Conservation (phyloP, 495 filamentous ascomycete genomes). For the Cenococcum geophilum region DNA sequence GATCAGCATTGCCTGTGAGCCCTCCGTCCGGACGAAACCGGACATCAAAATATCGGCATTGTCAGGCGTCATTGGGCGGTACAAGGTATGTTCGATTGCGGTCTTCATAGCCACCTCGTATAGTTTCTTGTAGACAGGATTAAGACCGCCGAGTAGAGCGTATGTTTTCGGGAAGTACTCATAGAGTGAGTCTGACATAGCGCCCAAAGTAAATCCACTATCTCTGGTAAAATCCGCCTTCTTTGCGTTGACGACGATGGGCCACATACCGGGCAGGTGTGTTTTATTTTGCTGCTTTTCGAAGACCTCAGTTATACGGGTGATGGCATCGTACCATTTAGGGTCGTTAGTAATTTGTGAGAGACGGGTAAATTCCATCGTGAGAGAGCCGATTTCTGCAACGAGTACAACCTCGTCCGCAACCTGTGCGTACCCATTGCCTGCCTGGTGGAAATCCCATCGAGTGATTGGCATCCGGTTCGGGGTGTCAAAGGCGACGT, state of each 20-base stretch:
- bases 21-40: conserved; percentile 32
- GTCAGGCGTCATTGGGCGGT: conserved; percentile 38
- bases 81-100: conserved; percentile 36
- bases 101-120: conserved; percentile 36
- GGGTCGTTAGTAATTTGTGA: conserved; percentile 36
- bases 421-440: conserved; percentile 38
- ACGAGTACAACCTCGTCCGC: conserved; percentile 43
- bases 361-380: conserved; percentile 40
- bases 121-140: conserved; percentile 31
- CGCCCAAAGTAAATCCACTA: conserved; percentile 34
- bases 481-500: conserved; percentile 40
- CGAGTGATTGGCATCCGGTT: conserved; percentile 45
- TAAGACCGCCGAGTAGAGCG: conserved; percentile 40
- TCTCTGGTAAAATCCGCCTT: conserved; percentile 42
- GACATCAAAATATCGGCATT: conserved; percentile 37
- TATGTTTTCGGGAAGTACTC: conserved; percentile 46
- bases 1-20: conserved; percentile 30
- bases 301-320: conserved; percentile 33
- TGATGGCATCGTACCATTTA: conserved; percentile 39
- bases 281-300: conserved; percentile 38
- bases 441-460: conserved; percentile 46
- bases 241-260: conserved; percentile 38
- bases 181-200: conserved; percentile 40
- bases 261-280: conserved; percentile 40
- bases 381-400: conserved; percentile 39